Conservation (phyloP, 2,329 filamentous ascomycete genomes). For the Colletotrichum sp. region DNA sequence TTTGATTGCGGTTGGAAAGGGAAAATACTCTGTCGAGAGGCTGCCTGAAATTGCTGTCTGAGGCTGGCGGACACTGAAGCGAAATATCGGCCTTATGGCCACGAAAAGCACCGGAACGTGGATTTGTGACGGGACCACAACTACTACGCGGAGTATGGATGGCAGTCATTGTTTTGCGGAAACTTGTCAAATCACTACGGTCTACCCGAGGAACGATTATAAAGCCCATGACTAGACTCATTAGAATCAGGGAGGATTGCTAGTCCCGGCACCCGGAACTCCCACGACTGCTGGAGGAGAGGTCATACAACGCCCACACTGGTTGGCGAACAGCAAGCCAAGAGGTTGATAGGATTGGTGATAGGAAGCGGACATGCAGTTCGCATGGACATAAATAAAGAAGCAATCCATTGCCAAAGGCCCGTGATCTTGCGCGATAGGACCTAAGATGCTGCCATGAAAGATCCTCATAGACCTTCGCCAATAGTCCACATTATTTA, state of each 20-base stretch:
- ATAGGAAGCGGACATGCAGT: not conserved
- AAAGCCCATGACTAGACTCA: not conserved
- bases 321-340: not conserved
- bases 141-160: not conserved
- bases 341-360: rapidly evolving
- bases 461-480: not conserved
- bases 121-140: not conserved
- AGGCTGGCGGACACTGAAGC: not conserved
- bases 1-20: not conserved
- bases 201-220: not conserved
- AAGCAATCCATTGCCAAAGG: not conserved
- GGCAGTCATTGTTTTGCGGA: not conserved
- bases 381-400: not conserved
- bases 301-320: not conserved
- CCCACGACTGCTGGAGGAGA: not conserved
- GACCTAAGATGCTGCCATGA: not conserved
- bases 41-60: not conserved
- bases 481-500: not conserved
- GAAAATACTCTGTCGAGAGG: not conserved
- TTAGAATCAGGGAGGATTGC: not conserved
- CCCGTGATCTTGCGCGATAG: not conserved
- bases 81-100: not conserved
- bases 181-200: not conserved
- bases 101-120: not conserved
- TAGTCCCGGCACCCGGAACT: not conserved